Base-by-base conservation (phyloP, 2,329 filamentous ascomycete species). In the Clathrospora elynae region DNA sequence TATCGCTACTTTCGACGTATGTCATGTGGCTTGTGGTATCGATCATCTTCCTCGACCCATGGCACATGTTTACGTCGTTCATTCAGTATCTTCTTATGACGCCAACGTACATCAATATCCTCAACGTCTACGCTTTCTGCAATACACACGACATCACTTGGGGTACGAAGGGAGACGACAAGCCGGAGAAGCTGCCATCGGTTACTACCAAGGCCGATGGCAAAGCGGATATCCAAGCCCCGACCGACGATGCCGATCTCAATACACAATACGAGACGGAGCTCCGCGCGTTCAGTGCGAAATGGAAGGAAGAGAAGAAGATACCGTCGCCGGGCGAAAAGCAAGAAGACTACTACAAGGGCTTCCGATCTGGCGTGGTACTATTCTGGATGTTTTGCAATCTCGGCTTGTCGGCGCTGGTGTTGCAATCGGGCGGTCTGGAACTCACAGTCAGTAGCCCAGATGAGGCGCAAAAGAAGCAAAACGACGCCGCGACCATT, bases 111-210 rank as follows among this genome's bases (percentile, higher is more conserved):
- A 95, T 95, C 76, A 99, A 97, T 73, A 91, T 97, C 46, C 84
- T 99, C 62, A 99, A 97, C 77, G 93, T 99, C 43, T 99, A 97
- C 73, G 92, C 92, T 49, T 99, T 99, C 74, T 97, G 91, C 75
- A 96, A 96, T 73, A 96, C 91, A 17, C 91, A 96, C 78, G 91
- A 96, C 66, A 93, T 96, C 54, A 95, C 91, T 3, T 96, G 91
- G 91, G 91, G 91, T 64, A 99, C 93, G 28, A 99, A 97, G 73
- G 93, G 93, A 61, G 93, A 97, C 68, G 92, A 96, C 74, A 96
- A 96, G 71, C 81, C 92, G 5, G 90, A 95, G 60, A 91, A 92
- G 65, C 82, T 96, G 38, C 89, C 90, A 2, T 89, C 85, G 0
- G 92, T 93, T 58, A 91, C 85, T 58, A 86, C 91, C 39, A 96